Percentiles rank a stretch among this genome's conserved stretches.
phyloP scores from a whole-genome alignment of 495 filamentous ascomycete genomes.

The Rostrohypoxylon terebratum region DNA sequence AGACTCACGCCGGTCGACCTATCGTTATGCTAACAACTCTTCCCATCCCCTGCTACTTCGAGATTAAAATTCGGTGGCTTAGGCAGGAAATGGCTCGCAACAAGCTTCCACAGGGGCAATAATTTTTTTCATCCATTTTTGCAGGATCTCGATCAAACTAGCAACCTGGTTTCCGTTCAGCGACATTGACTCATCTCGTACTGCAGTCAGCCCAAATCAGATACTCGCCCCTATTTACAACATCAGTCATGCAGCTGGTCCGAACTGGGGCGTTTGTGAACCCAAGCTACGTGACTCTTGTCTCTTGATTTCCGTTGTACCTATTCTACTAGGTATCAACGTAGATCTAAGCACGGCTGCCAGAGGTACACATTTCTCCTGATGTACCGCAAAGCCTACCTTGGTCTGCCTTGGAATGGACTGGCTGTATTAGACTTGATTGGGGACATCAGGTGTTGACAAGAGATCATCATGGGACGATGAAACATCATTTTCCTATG shows the following conservation, averaged over 20 bases:
- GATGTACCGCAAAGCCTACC: slow-evolving; percentile 62
- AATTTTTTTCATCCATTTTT: neutral
- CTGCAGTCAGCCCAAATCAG: slow-evolving; percentile 20
- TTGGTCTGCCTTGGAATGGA: slow-evolving; percentile 41
- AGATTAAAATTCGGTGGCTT: slow-evolving; percentile 3
- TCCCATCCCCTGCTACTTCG: neutral
- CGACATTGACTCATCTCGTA: slow-evolving; percentile 20
- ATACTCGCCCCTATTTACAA: slow-evolving; percentile 4
- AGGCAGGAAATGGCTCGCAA: slow-evolving; percentile 9
- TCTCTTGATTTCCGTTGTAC: slow-evolving; percentile 53
- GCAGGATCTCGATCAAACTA: slow-evolving; percentile 39
- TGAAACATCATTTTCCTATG: slow-evolving; percentile 52
- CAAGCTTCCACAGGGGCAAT: neutral
- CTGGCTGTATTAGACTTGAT: slow-evolving; percentile 62
- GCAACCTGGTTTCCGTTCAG: slow-evolving; percentile 11
- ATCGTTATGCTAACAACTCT: neutral
- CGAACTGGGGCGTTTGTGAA: slow-evolving; percentile 64
- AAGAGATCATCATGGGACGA: slow-evolving; percentile 61
- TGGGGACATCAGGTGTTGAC: slow-evolving; percentile 56
- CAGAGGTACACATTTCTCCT: slow-evolving; percentile 54
- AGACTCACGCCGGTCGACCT: neutral
- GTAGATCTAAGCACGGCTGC: slow-evolving; percentile 63
- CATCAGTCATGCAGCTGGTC: slow-evolving; percentile 24
- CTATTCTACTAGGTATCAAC: slow-evolving; percentile 61
- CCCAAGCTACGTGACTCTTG: slow-evolving; percentile 57